Base-by-base conservation (phyloP, 371 early-diverging fungal genomes). In the Nosema bombycis region DNA sequence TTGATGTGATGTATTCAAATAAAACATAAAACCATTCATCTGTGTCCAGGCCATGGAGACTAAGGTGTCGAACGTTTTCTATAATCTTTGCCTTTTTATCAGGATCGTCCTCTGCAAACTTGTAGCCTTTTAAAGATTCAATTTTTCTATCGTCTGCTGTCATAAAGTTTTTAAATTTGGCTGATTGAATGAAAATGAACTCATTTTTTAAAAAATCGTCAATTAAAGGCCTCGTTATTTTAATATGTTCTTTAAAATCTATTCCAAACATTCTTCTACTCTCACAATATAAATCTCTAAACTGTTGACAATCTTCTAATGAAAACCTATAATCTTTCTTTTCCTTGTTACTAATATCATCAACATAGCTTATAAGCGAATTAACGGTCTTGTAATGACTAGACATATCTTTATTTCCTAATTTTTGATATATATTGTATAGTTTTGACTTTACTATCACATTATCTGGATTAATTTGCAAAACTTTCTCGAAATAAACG, bases 341-440 rank as follows among this genome's bases (percentile, higher is more conserved):
- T 32, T 70, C 54, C 1, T 70, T 54, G 24, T 73, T 75, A 30
- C 78, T 73, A 18, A 72, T 71, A 21, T 70, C 81, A 38, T 72
- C 67, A 21, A 76, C 79, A 56, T 80, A 72, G 21, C 71, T 69
- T 33, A 81, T 75, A 18, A 84, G 75, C 14, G 66, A 70, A 36
- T 34, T 63, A 61, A 76, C 75, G 61, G 70, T 74, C 38, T 83
- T 70, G 64, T 78, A 82, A 57, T 84, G 74, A 23, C 78, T 74
- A 30, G 85, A 84, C 33, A 84, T 36, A 33, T 80, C 81, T 18
- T 66, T 66, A 62, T 85, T 79, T 29, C 84, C 84, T 10, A 70
- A 32, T 33, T 73, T 77, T 63, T 70, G 71, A 70, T 85, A 84
- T 0, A 85, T 80, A 60, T 81, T 70, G 54, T 82, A 80, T 15